phyloP scores from a whole-genome alignment of 139 green algal species.

The Coccomyxa sp. region DNA sequence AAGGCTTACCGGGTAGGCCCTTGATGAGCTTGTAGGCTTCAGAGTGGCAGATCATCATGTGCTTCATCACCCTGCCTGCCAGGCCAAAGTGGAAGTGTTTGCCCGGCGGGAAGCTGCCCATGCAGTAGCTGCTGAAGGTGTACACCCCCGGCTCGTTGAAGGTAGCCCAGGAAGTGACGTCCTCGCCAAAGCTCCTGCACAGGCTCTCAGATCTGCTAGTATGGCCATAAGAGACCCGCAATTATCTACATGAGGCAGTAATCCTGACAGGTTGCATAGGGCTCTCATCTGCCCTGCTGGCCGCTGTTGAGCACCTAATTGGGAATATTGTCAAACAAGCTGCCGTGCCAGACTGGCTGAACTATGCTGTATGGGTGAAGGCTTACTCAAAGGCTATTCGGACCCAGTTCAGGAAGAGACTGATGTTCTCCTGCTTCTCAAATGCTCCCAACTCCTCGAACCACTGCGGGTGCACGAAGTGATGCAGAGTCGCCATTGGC shows the following conservation, averaged over 20 bases:
- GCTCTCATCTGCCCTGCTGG: no score
- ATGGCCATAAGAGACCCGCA: no score
- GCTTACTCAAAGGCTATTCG: constrained; percentile 9
- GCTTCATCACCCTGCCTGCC: constrained; percentile 22
- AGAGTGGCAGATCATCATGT: constrained; percentile 50
- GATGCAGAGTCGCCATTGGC: constrained; percentile 77
- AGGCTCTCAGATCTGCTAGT: no score
- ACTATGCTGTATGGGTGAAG: background rate
- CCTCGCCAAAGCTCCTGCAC: constrained; percentile 51
- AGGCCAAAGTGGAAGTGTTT: constrained; percentile 35
- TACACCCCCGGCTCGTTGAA: constrained; percentile 82
- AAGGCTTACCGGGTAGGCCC: constrained; percentile 26
- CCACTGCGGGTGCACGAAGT: constrained; percentile 82
- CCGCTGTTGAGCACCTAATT: no score
- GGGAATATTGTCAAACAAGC: background rate
- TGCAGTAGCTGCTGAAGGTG: constrained; percentile 66
- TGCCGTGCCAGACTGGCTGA: background rate
- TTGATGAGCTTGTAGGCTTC: constrained; percentile 68
- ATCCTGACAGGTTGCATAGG: no score
- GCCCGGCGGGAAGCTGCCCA: constrained; percentile 64
- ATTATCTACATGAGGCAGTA: no score
- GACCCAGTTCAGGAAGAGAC: constrained; percentile 40
- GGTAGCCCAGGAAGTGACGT: constrained; percentile 67
- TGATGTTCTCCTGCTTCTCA: constrained; percentile 69
- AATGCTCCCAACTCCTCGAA: constrained; percentile 82